Evolutionary conservation across 1,284 basidiomycete species (phyloP), one percentile per base, ranked within the genome.

Genomic region (Tilletiopsis washingtonensis): DNA sequence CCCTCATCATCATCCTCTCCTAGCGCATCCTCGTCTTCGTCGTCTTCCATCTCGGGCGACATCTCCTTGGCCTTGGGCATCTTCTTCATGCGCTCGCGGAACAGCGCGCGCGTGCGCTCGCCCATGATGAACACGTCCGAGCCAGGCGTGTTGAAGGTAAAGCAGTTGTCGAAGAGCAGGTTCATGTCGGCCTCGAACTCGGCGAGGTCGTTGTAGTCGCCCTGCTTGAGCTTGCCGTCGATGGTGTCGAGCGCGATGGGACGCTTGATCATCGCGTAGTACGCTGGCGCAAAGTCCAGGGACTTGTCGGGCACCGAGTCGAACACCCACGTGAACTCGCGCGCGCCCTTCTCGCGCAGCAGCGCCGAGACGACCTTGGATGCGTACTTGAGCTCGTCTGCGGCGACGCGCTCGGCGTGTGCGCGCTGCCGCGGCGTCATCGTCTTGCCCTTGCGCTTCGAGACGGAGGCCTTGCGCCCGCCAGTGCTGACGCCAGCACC

Each of bases 91-190:
- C 91, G 94, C 61, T 90, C 86, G 50, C 91, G 84, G 76, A 96
- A 99, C 21, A 91, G 74, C 34, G 81, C 80, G 71, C 91, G 83
- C 20, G 97, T 77, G 49, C 56, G 47, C 44, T 61, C 53, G 14
- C 69, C 69, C 66, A 70, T 65, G 11, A 82, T 80, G 69, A 90
- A 84, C 45, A 98, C 93, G 32, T 84, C 81, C 19, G 89, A 88
- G 26, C 85, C 87, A 5, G 82, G 79, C 5, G 90, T 89, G 65
- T 99, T 98, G 79, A 93, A 99, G 1, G 80, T 78, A 71, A 85
- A 85, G 71, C 91, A 97, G 74, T 99, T 99, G 52, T 82, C 80
- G 67, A 96, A 85, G 83, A 98, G 88, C 57, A 93, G 79, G 73
- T 86, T 86, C 77, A 97, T 88, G 76, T 98, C 94, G 17, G 85